These are phyloP conservation scores for Pestalotiopsis sp. DNA, from an alignment of 2,329 filamentous ascomycete species.

Conservation along the genomic window DNA sequence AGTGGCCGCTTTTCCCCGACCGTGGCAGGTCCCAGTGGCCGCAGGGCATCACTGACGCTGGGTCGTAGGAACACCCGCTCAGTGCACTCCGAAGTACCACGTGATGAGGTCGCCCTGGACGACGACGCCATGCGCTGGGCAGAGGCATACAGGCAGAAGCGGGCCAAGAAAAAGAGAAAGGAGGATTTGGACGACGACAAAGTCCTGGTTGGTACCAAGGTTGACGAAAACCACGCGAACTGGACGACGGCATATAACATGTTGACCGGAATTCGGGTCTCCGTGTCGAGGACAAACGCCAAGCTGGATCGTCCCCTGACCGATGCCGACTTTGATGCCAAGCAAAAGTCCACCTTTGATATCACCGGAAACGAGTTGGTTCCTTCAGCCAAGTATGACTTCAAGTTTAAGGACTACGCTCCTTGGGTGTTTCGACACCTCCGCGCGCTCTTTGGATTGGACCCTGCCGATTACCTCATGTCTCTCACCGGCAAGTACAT, in stretches of 20 bases:
- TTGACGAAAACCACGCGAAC: constrained; percentile 95
- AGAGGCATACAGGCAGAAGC: constrained; percentile 88
- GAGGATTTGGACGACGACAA: constrained; percentile 92
- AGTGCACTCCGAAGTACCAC: constrained; percentile 78
- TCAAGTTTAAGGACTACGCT: constrained; percentile 99
- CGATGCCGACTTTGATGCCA: constrained; percentile 88
- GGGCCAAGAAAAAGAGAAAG: constrained; percentile 82
- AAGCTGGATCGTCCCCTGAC: constrained; percentile 92
- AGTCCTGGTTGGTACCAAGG: constrained; percentile 94
- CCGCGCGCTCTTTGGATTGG: constrained; percentile 82
- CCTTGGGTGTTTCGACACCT: constrained; percentile 98
- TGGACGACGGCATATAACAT: constrained; percentile 99
- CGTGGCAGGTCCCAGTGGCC: constrained; percentile 56
- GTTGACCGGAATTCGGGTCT: constrained; percentile 97
- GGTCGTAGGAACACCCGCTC: constrained; percentile 81
- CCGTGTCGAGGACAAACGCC: constrained; percentile 92
- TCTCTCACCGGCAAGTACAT: constrained; percentile 99
- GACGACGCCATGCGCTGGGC: constrained; percentile 92
- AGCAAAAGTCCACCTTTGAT: constrained; percentile 98
- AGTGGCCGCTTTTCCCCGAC: constrained; percentile 82
- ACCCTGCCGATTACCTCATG: constrained; percentile 97
- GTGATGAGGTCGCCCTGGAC: constrained; percentile 83
- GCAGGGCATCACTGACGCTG: constrained; percentile 82
- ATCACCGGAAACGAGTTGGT: constrained; percentile 97
- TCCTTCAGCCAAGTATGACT: constrained; percentile 98